A percentile compares a stretch with the other conserved stretches of the same genome.
Evolutionary conservation across 1,139 yeast genomes (phyloP).

Genomic region (Suhomyces taliae): DNA sequence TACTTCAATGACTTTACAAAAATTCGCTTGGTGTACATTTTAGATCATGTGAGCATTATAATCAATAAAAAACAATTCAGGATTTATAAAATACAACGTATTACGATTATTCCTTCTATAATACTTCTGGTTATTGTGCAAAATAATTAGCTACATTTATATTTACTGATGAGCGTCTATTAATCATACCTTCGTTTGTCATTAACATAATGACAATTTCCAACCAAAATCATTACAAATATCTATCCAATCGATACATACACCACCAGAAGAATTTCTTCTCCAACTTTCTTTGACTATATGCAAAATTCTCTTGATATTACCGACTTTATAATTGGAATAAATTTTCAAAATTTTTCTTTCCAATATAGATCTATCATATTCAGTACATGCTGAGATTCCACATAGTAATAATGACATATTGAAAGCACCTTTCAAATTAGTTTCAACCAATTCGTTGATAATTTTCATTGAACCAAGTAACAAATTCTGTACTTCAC

Average conservation of each 20-base stretch:
- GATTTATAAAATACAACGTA: no score
- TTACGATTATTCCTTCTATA: no score
- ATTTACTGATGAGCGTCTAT: not conserved
- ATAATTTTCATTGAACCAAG: constrained; percentile 21
- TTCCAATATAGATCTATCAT: constrained; percentile 26
- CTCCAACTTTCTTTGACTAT: constrained; percentile 32
- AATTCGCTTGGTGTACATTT: no score
- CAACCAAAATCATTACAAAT: constrained; percentile 32
- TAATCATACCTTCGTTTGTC: not conserved
- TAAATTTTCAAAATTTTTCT: constrained; percentile 20
- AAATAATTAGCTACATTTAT: no score
- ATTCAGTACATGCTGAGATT: constrained; percentile 26
- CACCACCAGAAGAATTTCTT: constrained; percentile 26
- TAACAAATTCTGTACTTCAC: constrained; percentile 31
- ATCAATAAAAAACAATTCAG: no score
- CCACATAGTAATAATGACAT: constrained; percentile 38
- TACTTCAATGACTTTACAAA: no score
- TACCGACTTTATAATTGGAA: constrained; percentile 28
- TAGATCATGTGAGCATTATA: no score
- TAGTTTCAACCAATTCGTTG: constrained; percentile 23
- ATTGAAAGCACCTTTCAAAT: constrained; percentile 27
- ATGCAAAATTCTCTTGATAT: constrained; percentile 26
- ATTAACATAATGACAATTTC: constrained; percentile 20
- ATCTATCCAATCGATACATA: constrained; percentile 36
- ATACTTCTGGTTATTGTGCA: no score